Evolutionary conservation across 2,329 filamentous ascomycete species (phyloP), one percentile per base, ranked within the genome.

Genomic region (Fusarium sp.): DNA sequence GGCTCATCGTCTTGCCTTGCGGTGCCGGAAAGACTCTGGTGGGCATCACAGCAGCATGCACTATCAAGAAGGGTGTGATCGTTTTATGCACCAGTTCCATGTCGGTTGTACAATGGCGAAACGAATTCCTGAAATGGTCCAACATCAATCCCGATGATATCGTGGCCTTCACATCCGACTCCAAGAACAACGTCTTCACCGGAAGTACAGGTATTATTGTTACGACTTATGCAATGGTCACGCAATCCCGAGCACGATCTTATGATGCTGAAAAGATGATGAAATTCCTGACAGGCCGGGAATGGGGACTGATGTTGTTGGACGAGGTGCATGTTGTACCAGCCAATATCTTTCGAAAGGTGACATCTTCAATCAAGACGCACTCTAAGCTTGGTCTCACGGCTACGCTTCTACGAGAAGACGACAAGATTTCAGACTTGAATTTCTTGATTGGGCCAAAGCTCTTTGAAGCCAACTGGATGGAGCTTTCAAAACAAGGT

Each of bases 141-240:
- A 98, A 98, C 72, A 96, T 87, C 71, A 91, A 93, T 69, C 92
- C 93, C 0, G 90, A 94, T 67, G 93, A 97, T 72, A 93, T 99
- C 71, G 92, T 93, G 28, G 88, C 96, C 51, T 99, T 99, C 76
- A 97, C 95, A 0, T 94, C 93, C 0, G 93, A 96, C 67, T 92
- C 92, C 74, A 99, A 99, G 77, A 88, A 89, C 54, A 76, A 73
- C 11, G 84, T 83, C 53, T 97, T 99, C 70, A 88, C 89, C 1
- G 88, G 93, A 45, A 94, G 92, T 72, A 96, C 95, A 1, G 95
- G 95, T 73, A 93, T 99, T 65, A 96, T 99, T 66, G 93, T 99
- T 48, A 96, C 93, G 10, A 99, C 95, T 1, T 99, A 99, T 76
- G 95, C 92, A 57, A 99, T 99, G 95, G 93, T 99, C n/a, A 96